Evolutionary conservation across 2,329 filamentous ascomycete genomes (phyloP).

Genomic region (Thermomyces lanuginosus): DNA sequence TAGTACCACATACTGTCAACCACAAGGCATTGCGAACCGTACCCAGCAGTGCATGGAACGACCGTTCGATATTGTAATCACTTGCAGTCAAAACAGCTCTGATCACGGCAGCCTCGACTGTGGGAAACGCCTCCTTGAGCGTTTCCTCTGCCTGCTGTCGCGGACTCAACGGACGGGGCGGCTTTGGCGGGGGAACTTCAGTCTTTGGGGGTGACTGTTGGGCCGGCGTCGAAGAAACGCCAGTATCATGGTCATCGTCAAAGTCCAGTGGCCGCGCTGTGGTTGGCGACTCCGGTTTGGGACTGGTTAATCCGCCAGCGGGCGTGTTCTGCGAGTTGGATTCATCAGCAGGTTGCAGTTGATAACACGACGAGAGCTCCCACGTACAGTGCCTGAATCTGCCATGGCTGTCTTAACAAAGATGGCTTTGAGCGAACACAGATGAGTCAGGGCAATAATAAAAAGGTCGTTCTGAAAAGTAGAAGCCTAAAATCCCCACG

Average conservation of each 20-base stretch:
- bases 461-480: no score
- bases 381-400: conserved; percentile 14
- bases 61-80: conserved; percentile 71
- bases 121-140: conserved; percentile 84
- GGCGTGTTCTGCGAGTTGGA: conserved; percentile 18
- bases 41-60: conserved; percentile 89
- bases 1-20: not conserved
- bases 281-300: conserved; percentile 36
- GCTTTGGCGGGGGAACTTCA: conserved; percentile 52
- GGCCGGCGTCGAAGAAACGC: conserved; percentile 13
- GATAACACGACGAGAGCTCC: conserved; percentile 5
- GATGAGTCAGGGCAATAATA: no score
- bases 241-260: conserved; percentile 38
- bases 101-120: conserved; percentile 62
- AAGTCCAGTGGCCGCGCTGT: conserved; percentile 42
- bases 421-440: no score
- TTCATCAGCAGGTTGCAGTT: conserved; percentile 11
- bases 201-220: conserved; percentile 9
- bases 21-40: conserved; percentile 13
- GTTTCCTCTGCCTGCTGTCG: conserved; percentile 74
- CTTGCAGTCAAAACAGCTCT: conserved; percentile 80
- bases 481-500: no score
- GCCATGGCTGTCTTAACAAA: conserved; percentile 19
- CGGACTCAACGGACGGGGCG: conserved; percentile 65
- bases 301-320: conserved; percentile 13